These are phyloP conservation scores for Silene noctiflora DNA, from an alignment of 179 eudicot species.

Conservation along the genomic window DNA sequence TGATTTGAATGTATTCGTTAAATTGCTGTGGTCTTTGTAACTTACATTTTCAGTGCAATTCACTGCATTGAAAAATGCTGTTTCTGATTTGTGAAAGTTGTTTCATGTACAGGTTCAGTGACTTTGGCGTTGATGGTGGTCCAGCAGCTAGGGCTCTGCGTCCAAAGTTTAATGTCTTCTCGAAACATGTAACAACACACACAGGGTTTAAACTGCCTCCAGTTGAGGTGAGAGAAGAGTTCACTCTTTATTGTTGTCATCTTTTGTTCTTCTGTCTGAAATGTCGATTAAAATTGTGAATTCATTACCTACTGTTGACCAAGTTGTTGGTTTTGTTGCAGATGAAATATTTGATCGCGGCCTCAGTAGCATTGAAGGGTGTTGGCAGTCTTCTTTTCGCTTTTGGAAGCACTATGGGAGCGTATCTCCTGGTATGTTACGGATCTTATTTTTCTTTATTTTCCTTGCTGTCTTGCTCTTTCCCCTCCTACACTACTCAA, in stretches of 20 bases:
- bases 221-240: slow-evolving; percentile 45
- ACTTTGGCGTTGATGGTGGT: slow-evolving; percentile 79
- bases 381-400: slow-evolving; percentile 75
- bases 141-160: slow-evolving; percentile 60
- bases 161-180: slow-evolving; percentile 57
- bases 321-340: slow-evolving; percentile 24
- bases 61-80: not conserved
- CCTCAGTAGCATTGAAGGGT: slow-evolving; percentile 57
- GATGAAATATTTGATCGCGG: slow-evolving; percentile 63
- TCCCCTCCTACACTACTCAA: not conserved
- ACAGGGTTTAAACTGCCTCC: slow-evolving; percentile 64
- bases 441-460: not conserved
- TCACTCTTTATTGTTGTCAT: not conserved
- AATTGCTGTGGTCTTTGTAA: not conserved
- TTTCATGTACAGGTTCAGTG: slow-evolving; percentile 47
- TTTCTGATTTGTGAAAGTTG: not conserved
- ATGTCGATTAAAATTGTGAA: not conserved
- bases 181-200: slow-evolving; percentile 46
- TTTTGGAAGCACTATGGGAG: slow-evolving; percentile 76
- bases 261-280: not conserved
- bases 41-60: not conserved
- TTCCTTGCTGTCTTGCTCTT: not conserved
- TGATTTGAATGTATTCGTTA: not conserved
- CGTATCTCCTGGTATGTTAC: slow-evolving; percentile 59
- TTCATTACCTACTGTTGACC: not conserved